Evolutionary conservation across 2,329 filamentous ascomycete genomes (phyloP), one percentile per base, ranked within the genome.

Genomic region (Fusarium virguliforme): DNA sequence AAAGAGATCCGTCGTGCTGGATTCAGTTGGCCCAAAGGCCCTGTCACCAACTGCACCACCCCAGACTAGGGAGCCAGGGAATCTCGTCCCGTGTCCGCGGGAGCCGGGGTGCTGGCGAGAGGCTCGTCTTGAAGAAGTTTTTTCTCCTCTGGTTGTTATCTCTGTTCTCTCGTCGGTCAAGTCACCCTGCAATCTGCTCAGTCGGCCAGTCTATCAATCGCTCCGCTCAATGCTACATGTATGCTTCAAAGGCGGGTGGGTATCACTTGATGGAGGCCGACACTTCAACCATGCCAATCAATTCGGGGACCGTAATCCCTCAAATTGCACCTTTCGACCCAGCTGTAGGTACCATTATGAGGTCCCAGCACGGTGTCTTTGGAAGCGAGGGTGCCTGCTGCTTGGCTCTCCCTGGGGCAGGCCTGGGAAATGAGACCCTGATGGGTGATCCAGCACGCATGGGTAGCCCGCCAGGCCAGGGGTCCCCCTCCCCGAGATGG

Each of bases 351-450:
- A 67, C 68, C 74, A 71, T 65, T 64, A 56, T 67, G 64, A 75
- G 72, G 74, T 76, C 74, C 74, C 70, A 61, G 72, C 70, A 71
- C 67, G 62, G 50, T 54, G 68, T 74, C 61, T 62, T 64, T 64
- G 65, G 74, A 76, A 70, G 74, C 74, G 74, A 76, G 64, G 60
- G 57, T 48, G 24, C 26, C 43, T 48, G 43, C 5, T 64, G 59
- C 74, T 75, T 74, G 73, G 67, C 71, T 70, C 60, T 53, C 37
- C 64, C 70, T 73, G 61, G 70, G 73, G 53, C 57, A 60, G 59
- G 53, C 62, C 63, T 62, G 43, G 43, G 28, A 48, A 50, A 68
- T 75, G 65, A 67, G 73, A 73, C 74, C 74, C 71, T 75, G 73
- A 75, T 75, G 73, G 67, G 50, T 64, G 70, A 64, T 54, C 56